phyloP scores from a whole-genome alignment of 805 yeast genomes.

The Zygoascus biomembranicola region DNA sequence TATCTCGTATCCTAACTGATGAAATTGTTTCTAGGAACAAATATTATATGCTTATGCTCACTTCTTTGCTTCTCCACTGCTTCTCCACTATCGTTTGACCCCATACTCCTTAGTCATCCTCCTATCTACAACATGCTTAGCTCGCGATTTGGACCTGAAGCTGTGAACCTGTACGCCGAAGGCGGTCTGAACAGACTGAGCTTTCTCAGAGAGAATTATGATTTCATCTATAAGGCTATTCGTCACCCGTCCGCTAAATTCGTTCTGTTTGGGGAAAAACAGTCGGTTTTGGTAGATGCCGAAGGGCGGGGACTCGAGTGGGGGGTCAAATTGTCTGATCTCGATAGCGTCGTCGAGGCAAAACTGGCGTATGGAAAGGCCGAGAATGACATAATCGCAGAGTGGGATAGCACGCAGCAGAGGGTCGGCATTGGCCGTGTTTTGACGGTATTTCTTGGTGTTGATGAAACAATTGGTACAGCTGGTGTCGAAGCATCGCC shows the following conservation, averaged over 20 bases:
- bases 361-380: conserved; percentile 4
- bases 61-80: too few species aligned
- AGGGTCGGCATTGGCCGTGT: conserved; percentile 20
- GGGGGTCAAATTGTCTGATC: conserved; percentile 22
- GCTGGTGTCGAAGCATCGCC: neutral
- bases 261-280: conserved; percentile 31
- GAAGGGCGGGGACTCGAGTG: neutral
- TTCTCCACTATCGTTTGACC: too few species aligned
- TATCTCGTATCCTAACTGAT: too few species aligned
- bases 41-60: too few species aligned
- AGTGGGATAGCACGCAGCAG: conserved; percentile 31
- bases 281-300: conserved; percentile 19
- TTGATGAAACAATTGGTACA: conserved; percentile 29
- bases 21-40: too few species aligned
- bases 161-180: conserved; percentile 36
- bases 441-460: conserved; percentile 40
- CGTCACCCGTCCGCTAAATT: conserved; percentile 42
- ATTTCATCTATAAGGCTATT: conserved; percentile 41
- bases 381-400: conserved; percentile 23
- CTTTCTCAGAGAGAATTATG: conserved; percentile 49
- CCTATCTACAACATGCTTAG: conserved; percentile 8
- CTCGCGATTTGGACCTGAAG: conserved; percentile 23
- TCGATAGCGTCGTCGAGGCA: conserved; percentile 27
- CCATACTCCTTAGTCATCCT: too few species aligned
- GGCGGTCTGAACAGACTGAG: conserved; percentile 56